Conservation (phyloP, 805 yeast species). For the Cyberlindnera lachancei region DNA sequence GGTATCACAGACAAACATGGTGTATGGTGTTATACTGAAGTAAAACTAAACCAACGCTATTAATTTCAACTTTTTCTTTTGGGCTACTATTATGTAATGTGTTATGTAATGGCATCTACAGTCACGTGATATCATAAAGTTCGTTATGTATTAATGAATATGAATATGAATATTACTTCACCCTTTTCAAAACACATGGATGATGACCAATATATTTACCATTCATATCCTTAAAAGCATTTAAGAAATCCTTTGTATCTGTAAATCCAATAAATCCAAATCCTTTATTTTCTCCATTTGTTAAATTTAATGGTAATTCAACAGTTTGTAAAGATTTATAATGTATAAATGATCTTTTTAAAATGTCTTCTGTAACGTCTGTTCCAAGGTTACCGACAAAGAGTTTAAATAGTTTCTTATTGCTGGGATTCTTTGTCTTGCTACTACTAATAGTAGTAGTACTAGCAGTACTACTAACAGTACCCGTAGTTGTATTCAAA, state of each 20-base stretch:
- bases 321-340: slow-evolving; percentile 51
- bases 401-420: slow-evolving; percentile 40
- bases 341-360: slow-evolving; percentile 45
- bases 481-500: slow-evolving; percentile 5
- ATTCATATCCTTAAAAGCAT: slow-evolving; percentile 68
- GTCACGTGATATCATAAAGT: too few relatives aligned
- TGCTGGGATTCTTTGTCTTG: slow-evolving; percentile 1
- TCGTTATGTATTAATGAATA: too few relatives aligned
- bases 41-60: too few relatives aligned
- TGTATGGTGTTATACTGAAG: too few relatives aligned
- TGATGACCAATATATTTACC: slow-evolving; percentile 70
- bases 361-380: slow-evolving; percentile 53
- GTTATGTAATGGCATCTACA: too few relatives aligned
- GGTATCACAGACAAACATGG: too few relatives aligned
- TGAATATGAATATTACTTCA: slow-evolving; percentile 28
- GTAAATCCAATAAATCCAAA: slow-evolving; percentile 69
- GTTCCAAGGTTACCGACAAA: slow-evolving; percentile 71
- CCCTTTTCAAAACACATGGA: slow-evolving; percentile 63
- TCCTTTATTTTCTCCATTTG: slow-evolving; percentile 42
- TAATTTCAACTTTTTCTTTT: too few relatives aligned
- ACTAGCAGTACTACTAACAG: slow-evolving; percentile 10
- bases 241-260: slow-evolving; percentile 56
- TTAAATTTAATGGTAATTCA: slow-evolving; percentile 48
- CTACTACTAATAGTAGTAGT: slow-evolving; percentile 6
- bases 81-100: too few relatives aligned